Evolutionary conservation across 2,329 filamentous ascomycete genomes (phyloP), one percentile per base, ranked within the genome.

Genomic region (Ophiostoma populinum): DNA sequence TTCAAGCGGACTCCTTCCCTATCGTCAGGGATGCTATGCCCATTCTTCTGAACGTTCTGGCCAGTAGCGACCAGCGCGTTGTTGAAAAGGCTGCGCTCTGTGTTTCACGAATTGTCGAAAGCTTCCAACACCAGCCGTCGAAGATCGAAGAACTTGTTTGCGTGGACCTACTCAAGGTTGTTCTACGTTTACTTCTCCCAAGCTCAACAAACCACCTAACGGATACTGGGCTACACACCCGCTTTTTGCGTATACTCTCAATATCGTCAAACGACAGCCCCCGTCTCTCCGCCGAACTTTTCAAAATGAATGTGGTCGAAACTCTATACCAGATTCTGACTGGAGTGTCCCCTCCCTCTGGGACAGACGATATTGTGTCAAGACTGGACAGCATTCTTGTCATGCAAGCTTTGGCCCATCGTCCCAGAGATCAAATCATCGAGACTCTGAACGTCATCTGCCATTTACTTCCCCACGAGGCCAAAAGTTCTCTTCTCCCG

Each of bases 381-480:
- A 93, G 92, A 56, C 78, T 95, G 43, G 87, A 95, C 55, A 93
- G 85, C 50, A 87, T 95, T 37, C 72, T 98, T 30, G 90, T 98
- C 48, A 98, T 98, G 92, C 90, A 98, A 58, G 85, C 92, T 24
- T 65, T 98, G 43, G 93, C 98, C 35, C 90, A 95, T 51, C 76
- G 87, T 26, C 90, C 90, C 6, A 76, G 86, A 38, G 92, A 98
- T 46, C 90, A 98, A 55, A 81, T 98, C 13, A 90, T 87, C 46
- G 90, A 98, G 60, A 94, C 92, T 2, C 67, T 98, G 43, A 95
- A 95, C 51, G 85, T 98, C 43, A 85, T 98, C 43, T 94, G 90
- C 59, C 90, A 98, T 57, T 63, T 98, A 20, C 65, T 98, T 24
- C 44, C 44, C 2, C n/a, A n/a, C n/a, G n/a, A n/a, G n/a, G n/a